A percentile compares a stretch with the other conserved stretches of the same genome.
Conservation (phyloP, 2,329 filamentous ascomycete genomes). For the Nemania sp. region DNA sequence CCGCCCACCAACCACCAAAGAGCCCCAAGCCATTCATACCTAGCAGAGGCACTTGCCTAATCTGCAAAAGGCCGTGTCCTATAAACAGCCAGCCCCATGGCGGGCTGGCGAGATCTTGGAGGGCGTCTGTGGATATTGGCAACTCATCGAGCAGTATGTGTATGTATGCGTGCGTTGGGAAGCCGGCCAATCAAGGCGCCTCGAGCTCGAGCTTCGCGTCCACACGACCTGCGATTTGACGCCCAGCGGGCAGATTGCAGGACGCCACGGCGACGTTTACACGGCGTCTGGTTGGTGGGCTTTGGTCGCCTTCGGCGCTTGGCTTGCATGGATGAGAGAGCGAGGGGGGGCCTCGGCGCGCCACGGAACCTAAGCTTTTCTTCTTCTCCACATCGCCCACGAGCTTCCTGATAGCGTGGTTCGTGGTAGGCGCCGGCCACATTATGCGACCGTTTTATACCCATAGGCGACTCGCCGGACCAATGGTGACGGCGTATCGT, state of each 20-base stretch:
- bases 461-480: conserved; percentile 13
- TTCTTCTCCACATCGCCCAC: neutral
- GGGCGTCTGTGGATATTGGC: conserved; percentile 19
- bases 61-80: conserved; percentile 8
- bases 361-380: conserved; percentile 6
- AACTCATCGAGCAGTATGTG: conserved; percentile 2
- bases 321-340: conserved; percentile 22
- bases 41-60: conserved; percentile 19
- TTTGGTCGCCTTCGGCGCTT: conserved; percentile 26
- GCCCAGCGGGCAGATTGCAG: conserved; percentile 21
- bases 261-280: conserved; percentile 8
- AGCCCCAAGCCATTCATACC: neutral
- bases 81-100: conserved; percentile 17
- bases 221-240: conserved; percentile 22
- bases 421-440: conserved; percentile 41
- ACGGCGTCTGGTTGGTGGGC: conserved; percentile 19
- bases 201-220: conserved; percentile 13
- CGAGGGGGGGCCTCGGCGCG: neutral
- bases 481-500: conserved; percentile 18
- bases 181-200: conserved; percentile 11
- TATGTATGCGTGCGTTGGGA: neutral
- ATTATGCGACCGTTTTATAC: conserved; percentile 28
- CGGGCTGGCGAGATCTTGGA: conserved; percentile 17
- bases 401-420: conserved; percentile 28
- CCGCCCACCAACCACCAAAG: neutral